Conservation (phyloP, 192 early-diverging fungal genomes). For the Mortierella hygrophila region DNA sequence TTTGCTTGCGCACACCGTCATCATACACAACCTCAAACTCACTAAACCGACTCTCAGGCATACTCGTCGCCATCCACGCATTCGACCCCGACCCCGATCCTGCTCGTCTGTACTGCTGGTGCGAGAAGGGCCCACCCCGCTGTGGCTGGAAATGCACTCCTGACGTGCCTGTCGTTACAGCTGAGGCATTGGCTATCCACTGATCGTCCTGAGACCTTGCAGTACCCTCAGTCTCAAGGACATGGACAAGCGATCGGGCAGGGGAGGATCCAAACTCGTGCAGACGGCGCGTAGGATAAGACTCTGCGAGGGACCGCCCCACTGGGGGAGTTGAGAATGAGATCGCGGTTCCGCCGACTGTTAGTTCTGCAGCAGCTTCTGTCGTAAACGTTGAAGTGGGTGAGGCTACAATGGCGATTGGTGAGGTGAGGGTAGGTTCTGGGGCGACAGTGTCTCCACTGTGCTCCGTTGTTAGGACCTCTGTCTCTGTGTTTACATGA, state of each 20-base stretch:
- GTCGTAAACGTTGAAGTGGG: background rate
- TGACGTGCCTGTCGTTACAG: constrained; percentile 8
- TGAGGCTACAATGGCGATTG: constrained; percentile 11
- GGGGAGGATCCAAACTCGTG: constrained; percentile 27
- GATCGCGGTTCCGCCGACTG: background rate
- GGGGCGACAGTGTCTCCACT: background rate
- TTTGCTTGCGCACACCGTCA: constrained; percentile 52
- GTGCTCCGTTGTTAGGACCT: background rate
- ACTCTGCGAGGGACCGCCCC: constrained; percentile 16
- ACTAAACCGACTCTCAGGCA: constrained; percentile 47
- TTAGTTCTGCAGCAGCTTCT: background rate
- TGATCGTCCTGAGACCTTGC: background rate
- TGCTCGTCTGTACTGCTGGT: background rate
- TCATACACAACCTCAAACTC: constrained; percentile 56
- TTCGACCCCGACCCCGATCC: constrained; percentile 14
- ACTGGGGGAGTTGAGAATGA: constrained; percentile 19
- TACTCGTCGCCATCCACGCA: constrained; percentile 37
- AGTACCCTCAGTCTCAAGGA: constrained; percentile 17
- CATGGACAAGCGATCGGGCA: constrained; percentile 26
- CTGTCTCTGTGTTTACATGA: background rate
- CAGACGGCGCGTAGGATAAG: background rate
- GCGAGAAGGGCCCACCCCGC: background rate
- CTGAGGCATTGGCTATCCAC: constrained; percentile 3
- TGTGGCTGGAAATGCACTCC: constrained; percentile 38
- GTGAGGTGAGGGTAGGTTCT: background rate